Base-by-base conservation (phyloP, 1,284 basidiomycete genomes). In the Rhodotorula sp. region DNA sequence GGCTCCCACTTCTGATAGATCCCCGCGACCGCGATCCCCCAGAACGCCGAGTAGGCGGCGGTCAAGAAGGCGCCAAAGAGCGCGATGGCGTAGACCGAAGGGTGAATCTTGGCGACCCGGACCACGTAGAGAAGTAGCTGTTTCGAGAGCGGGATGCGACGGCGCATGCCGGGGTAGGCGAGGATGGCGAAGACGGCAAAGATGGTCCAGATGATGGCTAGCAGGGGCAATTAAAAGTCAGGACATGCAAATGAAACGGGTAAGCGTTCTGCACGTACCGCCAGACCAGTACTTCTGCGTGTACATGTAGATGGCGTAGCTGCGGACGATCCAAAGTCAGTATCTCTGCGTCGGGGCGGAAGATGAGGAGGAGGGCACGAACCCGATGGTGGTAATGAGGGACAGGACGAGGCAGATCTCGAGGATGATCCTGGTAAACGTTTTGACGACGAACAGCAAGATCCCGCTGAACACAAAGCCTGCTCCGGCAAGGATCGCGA, bases 401-500 rank as follows among this genome's bases (percentile, higher is more conserved):
- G 87, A 87, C 29, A 92, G 82, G 23, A 90, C 83, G 16, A 93
- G 85, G 0, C 90, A 90, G 63, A 92, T 86, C 78, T 75, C 73
- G 86, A 92, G 90, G 78, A 93, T 90, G 31, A 87, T 80, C 74
- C 85, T 88, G 64, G 92, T 93, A 81, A 93, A 93, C 3, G 85
- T 82, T 54, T 73, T 60, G 62, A 79, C 74, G 68, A 79, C 16
- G 54, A 63, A 58, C 47, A 76, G 67, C 57, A 74, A 62, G 65
- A 76, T 20, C 68, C 70, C 58, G 15, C 73, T 65, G 61, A 76
- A 64, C 64, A 76, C 61, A 61, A 76, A 64, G 3, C 61, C 67
- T 31, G 69, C 64, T 4, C 69, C 71, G 54, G 65, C 62, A 61
- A 69, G 64, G 52, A 72, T 65, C 57, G 64, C 49, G 43, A 77